These are phyloP conservation scores for Glaciozyma martinii DNA, from an alignment of 768 basidiomycete genomes.

Conservation along the genomic window DNA sequence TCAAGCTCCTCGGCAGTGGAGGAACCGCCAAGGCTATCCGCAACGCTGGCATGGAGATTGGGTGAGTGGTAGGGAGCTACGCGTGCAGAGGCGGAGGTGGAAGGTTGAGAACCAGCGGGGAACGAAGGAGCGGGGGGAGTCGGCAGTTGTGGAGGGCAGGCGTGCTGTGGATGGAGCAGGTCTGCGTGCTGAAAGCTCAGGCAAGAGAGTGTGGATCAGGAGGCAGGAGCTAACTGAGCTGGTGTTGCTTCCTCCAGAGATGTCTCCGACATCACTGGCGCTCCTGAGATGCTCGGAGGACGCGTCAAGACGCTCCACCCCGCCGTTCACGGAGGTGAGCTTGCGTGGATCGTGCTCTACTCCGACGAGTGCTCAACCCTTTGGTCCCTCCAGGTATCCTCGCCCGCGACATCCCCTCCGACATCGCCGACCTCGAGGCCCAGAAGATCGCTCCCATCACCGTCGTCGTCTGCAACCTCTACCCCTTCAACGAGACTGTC, in stretches of 20 bases:
- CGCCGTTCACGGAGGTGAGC: constrained; percentile 85
- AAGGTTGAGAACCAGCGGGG: not conserved
- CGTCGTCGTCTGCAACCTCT: constrained; percentile 97
- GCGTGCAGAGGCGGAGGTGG: not conserved
- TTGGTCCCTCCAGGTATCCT: constrained; percentile 63
- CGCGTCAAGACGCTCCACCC: constrained; percentile 97
- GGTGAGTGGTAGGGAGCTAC: constrained; percentile 50
- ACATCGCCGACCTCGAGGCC: constrained; percentile 70
- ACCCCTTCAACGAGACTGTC: constrained; percentile 89
- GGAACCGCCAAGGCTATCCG: constrained; percentile 97
- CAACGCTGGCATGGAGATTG: constrained; percentile 79
- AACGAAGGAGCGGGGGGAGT: no score
- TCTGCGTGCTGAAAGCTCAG: no score
- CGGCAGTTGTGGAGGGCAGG: no score
- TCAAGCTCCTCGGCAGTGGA: constrained; percentile 85
- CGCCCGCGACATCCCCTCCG: constrained; percentile 80
- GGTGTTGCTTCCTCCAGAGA: constrained; percentile 54
- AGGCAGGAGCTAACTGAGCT: not conserved
- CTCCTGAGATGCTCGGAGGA: constrained; percentile 97
- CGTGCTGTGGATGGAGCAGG: no score
- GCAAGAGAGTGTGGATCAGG: not conserved
- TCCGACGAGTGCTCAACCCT: not conserved
- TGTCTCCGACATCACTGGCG: constrained; percentile 93
- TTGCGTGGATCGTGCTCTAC: not conserved
- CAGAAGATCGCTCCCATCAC: constrained; percentile 86